phyloP scores from a whole-genome alignment of 495 filamentous ascomycete genomes.

The Eremomyces bilateralis region DNA sequence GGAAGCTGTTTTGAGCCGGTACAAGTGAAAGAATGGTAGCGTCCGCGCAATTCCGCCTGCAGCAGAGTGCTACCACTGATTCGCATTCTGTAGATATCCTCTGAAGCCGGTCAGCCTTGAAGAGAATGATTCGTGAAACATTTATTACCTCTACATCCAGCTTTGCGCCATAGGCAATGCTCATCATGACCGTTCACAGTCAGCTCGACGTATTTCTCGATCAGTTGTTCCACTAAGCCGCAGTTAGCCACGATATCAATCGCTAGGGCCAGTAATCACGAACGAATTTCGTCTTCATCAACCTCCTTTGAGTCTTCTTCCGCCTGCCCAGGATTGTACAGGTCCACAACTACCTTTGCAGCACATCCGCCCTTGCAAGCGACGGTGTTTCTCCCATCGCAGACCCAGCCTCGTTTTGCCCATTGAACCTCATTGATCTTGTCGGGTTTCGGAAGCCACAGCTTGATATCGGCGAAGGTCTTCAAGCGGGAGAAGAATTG shows the following conservation, averaged over 20 bases:
- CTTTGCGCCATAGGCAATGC: constrained; percentile 67
- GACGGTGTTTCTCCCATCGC: constrained; percentile 60
- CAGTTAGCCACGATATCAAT: neutral
- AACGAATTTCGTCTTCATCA: neutral
- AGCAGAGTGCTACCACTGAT: constrained; percentile 13
- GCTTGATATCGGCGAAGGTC: constrained; percentile 73
- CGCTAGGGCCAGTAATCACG: neutral
- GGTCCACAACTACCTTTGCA: constrained; percentile 57
- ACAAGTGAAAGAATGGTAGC: constrained; percentile 14
- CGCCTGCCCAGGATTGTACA: constrained; percentile 34
- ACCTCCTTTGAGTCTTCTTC: constrained; percentile 22
- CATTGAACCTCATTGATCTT: constrained; percentile 77
- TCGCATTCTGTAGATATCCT: constrained; percentile 21
- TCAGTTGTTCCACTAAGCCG: constrained; percentile 35
- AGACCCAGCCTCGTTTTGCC: constrained; percentile 87
- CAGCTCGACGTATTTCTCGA: constrained; percentile 51
- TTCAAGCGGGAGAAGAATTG: constrained; percentile 63
- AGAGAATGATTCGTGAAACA: neutral
- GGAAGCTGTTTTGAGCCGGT: neutral
- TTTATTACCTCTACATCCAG: constrained; percentile 56
- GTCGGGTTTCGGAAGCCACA: constrained; percentile 68
- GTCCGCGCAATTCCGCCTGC: constrained; percentile 12
- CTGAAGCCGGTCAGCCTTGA: constrained; percentile 4
- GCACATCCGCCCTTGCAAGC: constrained; percentile 62
- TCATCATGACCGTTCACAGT: constrained; percentile 61